Conservation (phyloP, 257 asterid genomes). For the Solanum bukasovii region DNA sequence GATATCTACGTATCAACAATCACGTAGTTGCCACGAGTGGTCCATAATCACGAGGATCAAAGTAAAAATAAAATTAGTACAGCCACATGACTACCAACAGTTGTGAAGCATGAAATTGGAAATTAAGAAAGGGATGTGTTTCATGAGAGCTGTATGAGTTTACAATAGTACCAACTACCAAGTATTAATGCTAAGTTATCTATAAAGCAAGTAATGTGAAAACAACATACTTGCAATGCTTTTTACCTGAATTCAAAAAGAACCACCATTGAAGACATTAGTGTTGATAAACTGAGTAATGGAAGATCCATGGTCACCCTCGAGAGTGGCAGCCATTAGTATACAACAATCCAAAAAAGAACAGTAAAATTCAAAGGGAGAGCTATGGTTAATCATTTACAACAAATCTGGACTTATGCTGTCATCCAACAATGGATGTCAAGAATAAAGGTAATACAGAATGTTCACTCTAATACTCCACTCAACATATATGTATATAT, state of each 20-base stretch:
- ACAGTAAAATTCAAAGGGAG: not conserved
- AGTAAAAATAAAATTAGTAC: not conserved
- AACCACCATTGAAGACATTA: not conserved
- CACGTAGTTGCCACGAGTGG: not conserved
- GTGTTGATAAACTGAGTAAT: not conserved
- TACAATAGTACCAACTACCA: not conserved
- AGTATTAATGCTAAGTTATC: not conserved
- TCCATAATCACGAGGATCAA: not conserved
- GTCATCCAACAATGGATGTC: conserved; percentile 2
- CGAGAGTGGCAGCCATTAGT: not conserved
- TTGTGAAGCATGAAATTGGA: not conserved
- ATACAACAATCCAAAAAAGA: not conserved
- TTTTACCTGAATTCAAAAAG: not conserved
- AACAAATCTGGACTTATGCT: not conserved
- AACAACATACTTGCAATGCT: not conserved
- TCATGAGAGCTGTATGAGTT: not conserved
- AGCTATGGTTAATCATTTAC: conserved; percentile 16
- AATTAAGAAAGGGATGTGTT: not conserved
- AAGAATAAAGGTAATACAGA: not conserved
- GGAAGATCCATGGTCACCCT: not conserved
- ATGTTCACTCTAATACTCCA: not conserved
- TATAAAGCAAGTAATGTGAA: not conserved
- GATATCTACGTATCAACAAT: not conserved
- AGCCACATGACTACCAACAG: not conserved
- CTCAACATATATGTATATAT: not conserved